Base-by-base conservation (phyloP, 2,329 filamentous ascomycete species). In the Cladophialophora carrionii region DNA sequence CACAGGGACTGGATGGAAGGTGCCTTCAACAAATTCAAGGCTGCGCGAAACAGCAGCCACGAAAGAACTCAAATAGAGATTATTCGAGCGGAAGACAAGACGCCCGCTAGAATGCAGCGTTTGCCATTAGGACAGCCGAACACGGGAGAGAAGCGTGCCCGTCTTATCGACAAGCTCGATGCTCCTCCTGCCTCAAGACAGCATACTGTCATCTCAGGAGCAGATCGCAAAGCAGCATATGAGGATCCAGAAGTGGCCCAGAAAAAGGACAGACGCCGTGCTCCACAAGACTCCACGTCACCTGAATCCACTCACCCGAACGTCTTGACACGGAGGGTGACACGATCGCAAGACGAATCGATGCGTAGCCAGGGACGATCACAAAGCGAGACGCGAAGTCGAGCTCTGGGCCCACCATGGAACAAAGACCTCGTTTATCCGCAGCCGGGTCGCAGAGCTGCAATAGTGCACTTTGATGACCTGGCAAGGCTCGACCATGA, bases 401-500 rank as follows among this genome's bases (percentile, higher is more conserved):
- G 0, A 54, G 61, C 54, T 43, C 58, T 74, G 12, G 73, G 71
- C 24, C 51, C 62, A 14, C 62, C 64, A 22, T 75, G 74, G 74
- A 66, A 49, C 12, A 79, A 75, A 24, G 74, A 80, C 14, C 71
- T 82, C 63, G 74, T 79, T 1, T 82, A 81, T 66, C 80, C 80
- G 1, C 75, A 73, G 46, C 71, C 70, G n/a, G 80, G 80, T 8
- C 81, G 80, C 71, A 81, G 78, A 65, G 80, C 77, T 64, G 79
- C 78, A 9, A 79, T 79, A 63, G 79, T 82, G 5, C 76, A 76
- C 48, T 75, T 74, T 22, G 73, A 77, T 29, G 80, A 82, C 68
- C 73, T 98, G 37, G 79, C 83, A 22, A 84, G 91, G 49, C 83
- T 99, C 2, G 88, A 96, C 66, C 90, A 96, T 68, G 90, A 88